Evolutionary conservation across 2,329 filamentous ascomycete species (phyloP), one percentile per base, ranked within the genome.

Genomic region (Beauveria varroae): DNA sequence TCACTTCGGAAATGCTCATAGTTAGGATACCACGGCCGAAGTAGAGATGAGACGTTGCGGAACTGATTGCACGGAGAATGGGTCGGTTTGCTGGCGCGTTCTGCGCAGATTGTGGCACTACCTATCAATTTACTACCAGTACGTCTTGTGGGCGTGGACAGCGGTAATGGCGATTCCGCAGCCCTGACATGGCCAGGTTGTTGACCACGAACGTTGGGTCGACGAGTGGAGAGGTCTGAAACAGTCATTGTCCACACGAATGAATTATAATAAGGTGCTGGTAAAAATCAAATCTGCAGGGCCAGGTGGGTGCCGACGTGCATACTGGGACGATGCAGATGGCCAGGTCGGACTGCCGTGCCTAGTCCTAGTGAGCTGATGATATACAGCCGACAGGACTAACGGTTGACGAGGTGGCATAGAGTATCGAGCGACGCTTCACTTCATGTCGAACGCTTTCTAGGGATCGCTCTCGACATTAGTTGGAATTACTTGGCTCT

Each of bases 141-240:
- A 20, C 7, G 41, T 43, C 30, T 16, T 37, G 26, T 28, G 47
- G 26, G 28, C 14, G 24, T 26, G 47, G 26, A 50, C 26, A n/a
- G 26, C 26, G 47, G 47, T 26, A 49, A 3, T 28, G 46, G 24
- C 24, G 24, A 50, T 50, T 28, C 47, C 47, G 47, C 24, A 50
- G 47, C 6, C 24, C 47, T 18, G 12, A 12, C n/a, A 34, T 56
- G 12, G 6, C 7, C 26, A 54, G 18, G 37, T 30, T 18, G 18
- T 26, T 20, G 16, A 24, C 41, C 41, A 24, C 47, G 26, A 16
- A 28, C 7, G n/a, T 28, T 49, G 44, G 55, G 43, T 16, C 28
- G 55, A 28, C 54, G 5, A 20, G 55, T 57, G 55, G 55, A 37
- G 55, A 49, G 44, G n/a, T n/a, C 43, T 57, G 55, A 57, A 57